phyloP scores from a whole-genome alignment of 257 asterid species.

The Catharanthus roseus region DNA sequence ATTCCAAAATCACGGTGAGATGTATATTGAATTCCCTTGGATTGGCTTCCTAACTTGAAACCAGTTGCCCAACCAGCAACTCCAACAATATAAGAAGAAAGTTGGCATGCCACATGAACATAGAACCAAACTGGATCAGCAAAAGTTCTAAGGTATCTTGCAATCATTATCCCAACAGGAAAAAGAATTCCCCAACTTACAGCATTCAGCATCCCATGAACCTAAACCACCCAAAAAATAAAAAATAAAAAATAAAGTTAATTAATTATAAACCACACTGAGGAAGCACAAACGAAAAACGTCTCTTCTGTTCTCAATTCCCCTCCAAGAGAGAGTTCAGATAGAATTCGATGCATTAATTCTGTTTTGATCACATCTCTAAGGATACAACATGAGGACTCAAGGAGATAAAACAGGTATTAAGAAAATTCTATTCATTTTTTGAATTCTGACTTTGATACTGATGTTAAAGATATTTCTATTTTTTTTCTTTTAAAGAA shows the following conservation, averaged over 20 bases:
- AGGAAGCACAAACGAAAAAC: not conserved
- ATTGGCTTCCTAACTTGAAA: constrained; percentile 22
- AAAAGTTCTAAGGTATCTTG: constrained; percentile 17
- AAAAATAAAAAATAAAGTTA: too few relatives aligned
- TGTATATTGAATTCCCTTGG: constrained; percentile 14
- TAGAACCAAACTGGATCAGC: constrained; percentile 33
- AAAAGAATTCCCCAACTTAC: constrained; percentile 29
- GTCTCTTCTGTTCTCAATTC: too few relatives aligned
- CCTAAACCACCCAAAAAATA: constrained; percentile 1
- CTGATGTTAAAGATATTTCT: too few relatives aligned
- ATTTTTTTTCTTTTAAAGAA: too few relatives aligned
- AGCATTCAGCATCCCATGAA: constrained; percentile 25
- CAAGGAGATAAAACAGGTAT: too few relatives aligned
- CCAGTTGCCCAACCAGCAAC: constrained; percentile 31
- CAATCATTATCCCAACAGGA: constrained; percentile 23
- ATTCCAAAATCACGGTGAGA: constrained; percentile 24
- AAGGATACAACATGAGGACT: too few relatives aligned
- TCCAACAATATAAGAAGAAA: constrained; percentile 20
- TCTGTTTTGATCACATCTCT: too few relatives aligned
- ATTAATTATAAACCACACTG: too few relatives aligned
- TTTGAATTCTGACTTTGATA: too few relatives aligned
- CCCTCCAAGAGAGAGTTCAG: not conserved
- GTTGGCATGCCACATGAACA: constrained; percentile 22
- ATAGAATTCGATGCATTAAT: too few relatives aligned
- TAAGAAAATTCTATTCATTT: too few relatives aligned